These are phyloP conservation scores for Eucalyptus camaldulensis DNA, from an alignment of 345 rosid genomes.

Conservation along the genomic window DNA sequence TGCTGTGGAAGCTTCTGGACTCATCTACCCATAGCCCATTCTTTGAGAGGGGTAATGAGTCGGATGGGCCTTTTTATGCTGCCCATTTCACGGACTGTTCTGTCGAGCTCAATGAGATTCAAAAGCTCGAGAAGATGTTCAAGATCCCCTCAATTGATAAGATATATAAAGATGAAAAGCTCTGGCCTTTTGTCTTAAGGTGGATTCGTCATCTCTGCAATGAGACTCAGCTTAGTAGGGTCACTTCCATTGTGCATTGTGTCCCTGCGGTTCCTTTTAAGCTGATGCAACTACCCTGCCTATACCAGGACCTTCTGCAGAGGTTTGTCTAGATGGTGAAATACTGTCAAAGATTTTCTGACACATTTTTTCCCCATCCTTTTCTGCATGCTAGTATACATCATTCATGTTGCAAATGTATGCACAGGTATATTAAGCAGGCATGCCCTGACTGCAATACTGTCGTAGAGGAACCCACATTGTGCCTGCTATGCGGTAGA, in stretches of 20 bases:
- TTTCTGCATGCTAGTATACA: not conserved
- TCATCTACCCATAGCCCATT: conserved; percentile 42
- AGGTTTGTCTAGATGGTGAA: conserved; percentile 33
- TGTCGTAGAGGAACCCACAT: conserved; percentile 51
- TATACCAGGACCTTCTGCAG: conserved; percentile 75
- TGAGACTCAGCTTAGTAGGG: conserved; percentile 18
- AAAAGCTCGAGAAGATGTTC: conserved; percentile 62
- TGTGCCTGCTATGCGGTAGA: conserved; percentile 89
- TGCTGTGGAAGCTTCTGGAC: conserved; percentile 72
- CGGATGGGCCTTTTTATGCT: conserved; percentile 16
- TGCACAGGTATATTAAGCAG: conserved; percentile 64
- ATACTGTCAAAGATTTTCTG: not conserved
- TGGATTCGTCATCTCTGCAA: conserved; percentile 62
- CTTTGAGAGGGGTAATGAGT: conserved; percentile 15
- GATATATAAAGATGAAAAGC: conserved; percentile 37
- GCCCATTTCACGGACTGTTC: conserved; percentile 18
- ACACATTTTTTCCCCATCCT: not conserved
- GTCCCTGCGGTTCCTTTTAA: conserved; percentile 66
- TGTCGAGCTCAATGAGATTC: conserved; percentile 49
- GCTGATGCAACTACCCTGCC: conserved; percentile 72
- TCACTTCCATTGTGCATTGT: conserved; percentile 20
- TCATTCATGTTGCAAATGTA: not conserved
- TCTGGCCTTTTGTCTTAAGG: conserved; percentile 29
- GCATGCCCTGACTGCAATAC: conserved; percentile 49
- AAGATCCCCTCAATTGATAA: conserved; percentile 53